Evolutionary conservation across 805 yeast genomes (phyloP), one percentile per base, ranked within the genome.

Genomic region (Wickerhamiella siamensis): DNA sequence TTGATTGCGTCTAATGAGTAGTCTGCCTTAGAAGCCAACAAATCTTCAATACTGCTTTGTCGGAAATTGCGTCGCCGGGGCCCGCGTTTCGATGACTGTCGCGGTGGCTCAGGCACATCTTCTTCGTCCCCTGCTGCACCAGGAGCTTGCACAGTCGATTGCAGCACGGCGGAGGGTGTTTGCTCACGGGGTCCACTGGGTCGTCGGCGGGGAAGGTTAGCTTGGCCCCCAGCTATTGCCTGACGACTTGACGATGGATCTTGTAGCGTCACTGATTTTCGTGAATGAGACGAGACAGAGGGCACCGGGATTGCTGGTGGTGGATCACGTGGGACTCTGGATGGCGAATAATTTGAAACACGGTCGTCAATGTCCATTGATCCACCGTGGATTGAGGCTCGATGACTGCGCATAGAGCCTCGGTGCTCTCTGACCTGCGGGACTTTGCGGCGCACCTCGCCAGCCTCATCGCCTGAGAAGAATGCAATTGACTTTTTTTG

Each of bases 1-100:
- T 79, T 81, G 44, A 87, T 61, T 40, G 74, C 74, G 33, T 77
- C 74, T 55, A 86, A 82, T 50, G 83, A 91, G 42, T 50, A 50
- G 5, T 48, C 43, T 14, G 50, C 53, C 47, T 62, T 48, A 26
- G 48, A 15, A 14, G 43, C 45, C 41, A 59, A 41, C 33, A 58
- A 49, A 38, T 46, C 34, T 39, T 56, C 50, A 18, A 58, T 45
- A 24, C 51, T 51, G 17, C 45, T 45, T 37, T 49, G 45, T 4
- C 44, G 44, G 39, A 52, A 51, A 27, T 42, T 46, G 17, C 51
- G 51, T 5, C 39, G 38, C 14, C 19, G 4, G 19, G 31, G 6
- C 31, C 12, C 9, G 26, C 39, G 31, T 31, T 31, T 31, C 6
- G 12, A 31, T 15, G 33, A 31, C 15, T 5, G 8, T 9, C 33